These are phyloP conservation scores for Fusarium begoniae DNA, from an alignment of 2,329 filamentous ascomycete species.

Conservation along the genomic window DNA sequence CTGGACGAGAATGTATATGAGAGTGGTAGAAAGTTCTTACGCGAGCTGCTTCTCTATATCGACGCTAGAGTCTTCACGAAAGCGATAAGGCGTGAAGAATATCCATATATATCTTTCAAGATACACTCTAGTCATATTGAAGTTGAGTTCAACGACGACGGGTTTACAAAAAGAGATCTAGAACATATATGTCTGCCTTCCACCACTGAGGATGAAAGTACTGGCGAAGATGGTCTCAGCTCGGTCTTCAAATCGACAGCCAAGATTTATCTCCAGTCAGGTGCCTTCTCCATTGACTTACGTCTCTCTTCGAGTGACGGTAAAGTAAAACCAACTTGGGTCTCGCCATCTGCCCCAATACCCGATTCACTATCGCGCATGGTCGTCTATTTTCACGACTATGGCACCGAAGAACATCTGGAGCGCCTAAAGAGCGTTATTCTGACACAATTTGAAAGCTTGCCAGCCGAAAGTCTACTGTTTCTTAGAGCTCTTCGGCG, in stretches of 20 bases:
- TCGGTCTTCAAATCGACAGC: neutral
- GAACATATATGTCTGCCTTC: neutral
- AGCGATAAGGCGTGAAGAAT: fast-evolving
- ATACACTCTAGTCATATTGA: neutral
- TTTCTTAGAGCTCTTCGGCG: neutral
- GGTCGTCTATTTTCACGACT: neutral
- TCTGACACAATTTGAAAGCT: fast-evolving
- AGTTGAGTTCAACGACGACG: neutral
- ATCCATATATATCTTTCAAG: neutral
- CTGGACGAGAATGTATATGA: fast-evolving
- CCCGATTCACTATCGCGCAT: neutral
- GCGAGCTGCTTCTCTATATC: neutral
- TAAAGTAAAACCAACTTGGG: neutral
- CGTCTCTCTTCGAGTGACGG: neutral
- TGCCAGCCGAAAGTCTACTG: neutral
- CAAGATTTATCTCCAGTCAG: neutral
- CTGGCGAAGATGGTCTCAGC: neutral
- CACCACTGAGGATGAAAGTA: fast-evolving
- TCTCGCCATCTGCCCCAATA: neutral
- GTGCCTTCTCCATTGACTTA: neutral
- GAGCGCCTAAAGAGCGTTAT: fast-evolving
- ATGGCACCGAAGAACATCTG: neutral
- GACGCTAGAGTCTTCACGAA: fast-evolving
- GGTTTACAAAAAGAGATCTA: fast-evolving
- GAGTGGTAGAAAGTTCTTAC: neutral